A percentile compares a stretch with the other conserved stretches of the same genome.
Conservation (phyloP, 305 asterid species). For the Euphrasia arctica region DNA sequence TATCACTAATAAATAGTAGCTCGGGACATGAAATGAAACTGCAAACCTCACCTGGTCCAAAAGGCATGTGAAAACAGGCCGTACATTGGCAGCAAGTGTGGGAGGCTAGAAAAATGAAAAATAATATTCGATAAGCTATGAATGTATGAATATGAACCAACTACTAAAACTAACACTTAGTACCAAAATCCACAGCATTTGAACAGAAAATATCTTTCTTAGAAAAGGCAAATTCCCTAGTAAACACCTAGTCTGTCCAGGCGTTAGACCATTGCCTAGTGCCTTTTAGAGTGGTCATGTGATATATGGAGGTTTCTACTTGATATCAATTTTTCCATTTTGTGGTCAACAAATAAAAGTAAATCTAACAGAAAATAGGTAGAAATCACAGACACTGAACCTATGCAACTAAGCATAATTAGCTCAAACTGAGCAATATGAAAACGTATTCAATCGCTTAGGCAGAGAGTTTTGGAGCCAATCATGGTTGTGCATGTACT, state of each 20-base stretch:
- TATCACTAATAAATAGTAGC: background rate
- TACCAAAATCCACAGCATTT: constrained; percentile 8
- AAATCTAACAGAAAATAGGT: constrained; percentile 10
- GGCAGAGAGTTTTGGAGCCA: background rate
- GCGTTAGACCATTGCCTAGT: too few relatives aligned
- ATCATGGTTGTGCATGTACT: constrained; percentile 5
- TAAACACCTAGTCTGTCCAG: too few relatives aligned
- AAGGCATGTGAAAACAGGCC: constrained; percentile 91
- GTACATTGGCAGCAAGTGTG: constrained; percentile 70
- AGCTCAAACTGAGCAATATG: constrained; percentile 14
- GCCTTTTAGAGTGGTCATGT: background rate
- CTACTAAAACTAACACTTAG: background rate
- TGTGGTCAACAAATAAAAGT: constrained; percentile 18
- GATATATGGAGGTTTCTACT: background rate
- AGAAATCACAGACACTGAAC: background rate
- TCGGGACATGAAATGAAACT: constrained; percentile 24
- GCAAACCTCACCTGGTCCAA: constrained; percentile 73
- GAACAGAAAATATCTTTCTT: background rate
- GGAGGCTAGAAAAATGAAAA: constrained; percentile 64
- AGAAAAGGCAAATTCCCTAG: background rate
- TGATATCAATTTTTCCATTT: constrained; percentile 5
- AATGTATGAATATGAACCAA: constrained; percentile 1
- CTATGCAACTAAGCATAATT: background rate
- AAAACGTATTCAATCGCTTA: background rate
- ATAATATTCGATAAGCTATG: constrained; percentile 21